phyloP scores from a whole-genome alignment of 148 eudicot species.

The Fagopyrum tataricum region DNA sequence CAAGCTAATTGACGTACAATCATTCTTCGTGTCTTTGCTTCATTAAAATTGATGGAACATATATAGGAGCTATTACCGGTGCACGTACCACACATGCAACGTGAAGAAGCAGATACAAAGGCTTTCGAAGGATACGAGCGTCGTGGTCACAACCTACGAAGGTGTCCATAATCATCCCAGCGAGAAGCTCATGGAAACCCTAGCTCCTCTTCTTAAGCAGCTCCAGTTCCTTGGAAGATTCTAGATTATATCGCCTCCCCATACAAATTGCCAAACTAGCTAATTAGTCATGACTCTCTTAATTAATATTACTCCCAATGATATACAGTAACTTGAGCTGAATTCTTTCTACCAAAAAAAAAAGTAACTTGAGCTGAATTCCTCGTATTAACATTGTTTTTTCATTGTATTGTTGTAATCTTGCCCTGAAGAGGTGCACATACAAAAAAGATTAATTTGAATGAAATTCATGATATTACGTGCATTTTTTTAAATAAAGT shows the following conservation, averaged over 20 bases:
- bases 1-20: not conserved
- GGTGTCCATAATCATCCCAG: conserved; percentile 75
- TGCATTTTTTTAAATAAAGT: too few species aligned
- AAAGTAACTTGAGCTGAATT: not conserved
- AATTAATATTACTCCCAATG: not conserved
- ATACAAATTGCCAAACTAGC: not conserved
- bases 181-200: conserved; percentile 61
- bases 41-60: not conserved
- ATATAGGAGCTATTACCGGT: conserved; percentile 71
- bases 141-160: conserved; percentile 63
- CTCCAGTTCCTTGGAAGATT: conserved; percentile 40
- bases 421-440: not conserved
- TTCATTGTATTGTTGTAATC: not conserved
- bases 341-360: too few species aligned
- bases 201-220: conserved; percentile 58
- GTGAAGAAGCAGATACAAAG: conserved; percentile 85
- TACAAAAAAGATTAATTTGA: not conserved
- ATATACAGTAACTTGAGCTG: not conserved
- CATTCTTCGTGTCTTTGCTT: not conserved
- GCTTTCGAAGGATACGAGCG: conserved; percentile 42
- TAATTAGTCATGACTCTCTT: not conserved
- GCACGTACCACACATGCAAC: conserved; percentile 61
- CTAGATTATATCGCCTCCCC: not conserved
- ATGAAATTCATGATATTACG: not conserved
- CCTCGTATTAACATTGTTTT: too few species aligned